Conservation (phyloP, 129 eudicot genomes). For the Escallonia herrerae region DNA sequence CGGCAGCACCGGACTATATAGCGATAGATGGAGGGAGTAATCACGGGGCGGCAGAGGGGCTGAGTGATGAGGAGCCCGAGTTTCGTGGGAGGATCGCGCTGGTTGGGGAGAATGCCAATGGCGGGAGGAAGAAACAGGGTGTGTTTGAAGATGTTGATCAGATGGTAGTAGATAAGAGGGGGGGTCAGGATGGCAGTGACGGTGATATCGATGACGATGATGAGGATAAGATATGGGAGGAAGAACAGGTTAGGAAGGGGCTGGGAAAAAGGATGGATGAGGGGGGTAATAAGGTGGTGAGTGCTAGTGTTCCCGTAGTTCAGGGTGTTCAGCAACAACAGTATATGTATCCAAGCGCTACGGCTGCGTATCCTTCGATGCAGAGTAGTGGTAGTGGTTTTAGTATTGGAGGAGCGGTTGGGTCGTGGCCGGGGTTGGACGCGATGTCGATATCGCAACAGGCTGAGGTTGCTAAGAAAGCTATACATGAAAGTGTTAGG, state of each 20-base stretch:
- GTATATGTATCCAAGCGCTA: constrained; percentile 21
- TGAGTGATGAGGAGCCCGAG: constrained; percentile 98
- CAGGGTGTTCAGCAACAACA: constrained; percentile 35
- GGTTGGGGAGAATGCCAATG: constrained; percentile 58
- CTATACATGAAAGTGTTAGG: constrained; percentile 54
- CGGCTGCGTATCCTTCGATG: constrained; percentile 32
- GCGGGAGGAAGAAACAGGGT: constrained; percentile 40
- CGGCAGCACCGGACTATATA: constrained; percentile 74
- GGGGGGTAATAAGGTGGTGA: constrained; percentile 36
- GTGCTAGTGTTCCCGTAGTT: constrained; percentile 17
- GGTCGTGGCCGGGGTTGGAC: constrained; percentile 43
- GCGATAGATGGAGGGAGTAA: constrained; percentile 84
- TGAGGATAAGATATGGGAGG: constrained; percentile 95
- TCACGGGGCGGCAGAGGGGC: constrained; percentile 88
- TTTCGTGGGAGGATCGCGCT: constrained; percentile 71
- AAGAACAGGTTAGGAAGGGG: constrained; percentile 90
- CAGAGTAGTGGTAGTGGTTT: constrained; percentile 19
- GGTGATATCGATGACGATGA: constrained; percentile 70
- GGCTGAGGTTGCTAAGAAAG: constrained; percentile 76
- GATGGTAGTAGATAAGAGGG: constrained; percentile 25
- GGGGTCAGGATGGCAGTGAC: constrained; percentile 17
- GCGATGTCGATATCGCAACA: constrained; percentile 59
- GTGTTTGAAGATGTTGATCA: constrained; percentile 71
- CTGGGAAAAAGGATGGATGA: constrained; percentile 84
- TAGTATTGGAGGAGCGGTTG: constrained; percentile 62